A percentile compares a stretch with the other conserved stretches of the same genome.
These are phyloP conservation scores for Aspergillus funiculosus DNA, from an alignment of 495 filamentous ascomycete species.

Conservation along the genomic window DNA sequence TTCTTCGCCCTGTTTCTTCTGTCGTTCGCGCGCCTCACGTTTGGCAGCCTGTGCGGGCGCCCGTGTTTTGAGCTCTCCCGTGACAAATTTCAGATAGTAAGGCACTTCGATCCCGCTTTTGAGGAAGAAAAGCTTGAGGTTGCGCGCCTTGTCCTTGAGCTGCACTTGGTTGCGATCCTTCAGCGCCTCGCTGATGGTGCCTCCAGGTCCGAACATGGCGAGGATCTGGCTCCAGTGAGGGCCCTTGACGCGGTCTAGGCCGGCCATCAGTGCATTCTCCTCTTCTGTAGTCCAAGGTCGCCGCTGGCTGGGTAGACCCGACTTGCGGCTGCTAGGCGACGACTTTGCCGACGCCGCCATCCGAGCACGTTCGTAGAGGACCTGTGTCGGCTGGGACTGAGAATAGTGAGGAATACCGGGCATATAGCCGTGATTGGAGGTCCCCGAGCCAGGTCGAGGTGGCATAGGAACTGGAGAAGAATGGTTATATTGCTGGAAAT, in stretches of 20 bases:
- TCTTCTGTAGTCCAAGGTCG: slow-evolving; percentile 87
- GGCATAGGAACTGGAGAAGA: slow-evolving; percentile 34
- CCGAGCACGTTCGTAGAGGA: slow-evolving; percentile 75
- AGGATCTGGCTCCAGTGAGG: slow-evolving; percentile 97
- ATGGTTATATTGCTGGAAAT: slow-evolving; percentile 45
- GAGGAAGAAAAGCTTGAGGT: slow-evolving; percentile 90
- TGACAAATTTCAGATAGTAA: slow-evolving; percentile 84
- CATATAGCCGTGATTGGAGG: slow-evolving; percentile 43
- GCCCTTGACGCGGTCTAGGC: slow-evolving; percentile 83
- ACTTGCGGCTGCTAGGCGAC: slow-evolving; percentile 64
- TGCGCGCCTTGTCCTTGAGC: slow-evolving; percentile 91
- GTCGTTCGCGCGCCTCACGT: slow-evolving; percentile 69
- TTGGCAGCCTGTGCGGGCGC: slow-evolving; percentile 76
- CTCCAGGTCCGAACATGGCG: slow-evolving; percentile 77
- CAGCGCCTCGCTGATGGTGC: slow-evolving; percentile 74
- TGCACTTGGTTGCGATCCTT: slow-evolving; percentile 95
- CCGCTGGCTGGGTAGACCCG: slow-evolving; percentile 75
- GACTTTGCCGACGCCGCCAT: slow-evolving; percentile 76
- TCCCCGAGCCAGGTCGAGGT: slow-evolving; percentile 28
- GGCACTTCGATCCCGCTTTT: slow-evolving; percentile 93
- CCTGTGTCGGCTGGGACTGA: slow-evolving; percentile 70
- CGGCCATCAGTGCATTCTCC: slow-evolving; percentile 87
- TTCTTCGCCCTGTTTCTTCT: slow-evolving; percentile 59
- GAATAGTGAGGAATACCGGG: slow-evolving; percentile 54
- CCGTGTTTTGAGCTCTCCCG: slow-evolving; percentile 89